Evolutionary conservation across 305 asterid genomes (phyloP), one percentile per base, ranked within the genome.

Genomic region (Euphrasia arctica): DNA sequence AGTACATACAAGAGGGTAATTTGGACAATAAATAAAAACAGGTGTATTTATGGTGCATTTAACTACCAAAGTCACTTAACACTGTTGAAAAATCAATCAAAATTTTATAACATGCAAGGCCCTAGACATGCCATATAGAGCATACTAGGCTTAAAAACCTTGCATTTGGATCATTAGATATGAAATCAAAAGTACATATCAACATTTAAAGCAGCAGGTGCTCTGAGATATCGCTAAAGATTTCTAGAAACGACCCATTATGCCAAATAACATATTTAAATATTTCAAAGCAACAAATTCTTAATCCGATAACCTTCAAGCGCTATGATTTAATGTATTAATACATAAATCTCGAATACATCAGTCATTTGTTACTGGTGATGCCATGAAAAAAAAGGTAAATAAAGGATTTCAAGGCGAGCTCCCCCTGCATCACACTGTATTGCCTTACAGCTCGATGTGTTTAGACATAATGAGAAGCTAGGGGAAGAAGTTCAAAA

Each of bases 1-100:
- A 71, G 32, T 34, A 48, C 76, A 72, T 51, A 71, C 60, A 13
- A 58, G 60, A 68, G 58, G 27, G 9, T 42, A 59, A 58, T 52
- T 48, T 29, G 72, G 48, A 49, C 4, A 74, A 47, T 42, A 50
- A 64, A 68, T 10, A 27, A 59, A 48, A 58, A 29, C 32, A 67
- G 54, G 50, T 8, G 48, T 8, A 58, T 59, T 47, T 56, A 48
- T 66, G 58, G 29, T 31, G 4, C 55, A 45, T 15, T 52, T 59
- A 74, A 64, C 68, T 56, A 48, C 34, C 39, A 45, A 55, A 39
- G 42, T 34, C 28, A 27, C 60, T 49, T 31, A 18, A 31, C 18
- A 45, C 41, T 63, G 62, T 6, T 6, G 48, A 36, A 41, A 56
- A 34, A 25, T 9, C 13, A 69, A 48, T 64, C 5, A 10, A 64